phyloP scores from a whole-genome alignment of 768 basidiomycete species.

The Podaxis pistillaris region DNA sequence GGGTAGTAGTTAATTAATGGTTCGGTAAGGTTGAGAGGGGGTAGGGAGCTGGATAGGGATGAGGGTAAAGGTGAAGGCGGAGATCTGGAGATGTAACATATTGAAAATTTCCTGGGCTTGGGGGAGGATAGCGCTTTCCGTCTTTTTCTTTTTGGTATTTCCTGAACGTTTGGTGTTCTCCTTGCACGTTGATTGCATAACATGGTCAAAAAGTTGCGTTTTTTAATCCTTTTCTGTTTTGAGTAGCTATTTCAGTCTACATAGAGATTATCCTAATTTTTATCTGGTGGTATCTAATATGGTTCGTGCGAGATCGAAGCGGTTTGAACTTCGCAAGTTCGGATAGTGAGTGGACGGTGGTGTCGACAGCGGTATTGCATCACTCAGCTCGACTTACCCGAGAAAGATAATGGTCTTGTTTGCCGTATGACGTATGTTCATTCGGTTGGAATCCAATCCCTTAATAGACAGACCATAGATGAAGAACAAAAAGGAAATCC shows the following conservation, averaged over 20 bases:
- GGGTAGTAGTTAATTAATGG: conserved; percentile 19
- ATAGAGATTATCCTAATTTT: neutral
- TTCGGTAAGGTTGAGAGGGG: neutral
- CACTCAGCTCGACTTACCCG: too few species aligned
- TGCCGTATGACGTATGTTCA: too few species aligned
- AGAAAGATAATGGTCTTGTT: too few species aligned
- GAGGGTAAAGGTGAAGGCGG: neutral
- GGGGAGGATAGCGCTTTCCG: neutral
- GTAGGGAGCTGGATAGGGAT: neutral
- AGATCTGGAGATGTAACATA: neutral
- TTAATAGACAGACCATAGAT: neutral
- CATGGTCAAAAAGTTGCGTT: neutral
- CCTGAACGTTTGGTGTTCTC: neutral
- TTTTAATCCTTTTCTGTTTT: neutral
- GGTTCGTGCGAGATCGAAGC: neutral
- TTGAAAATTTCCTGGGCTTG: neutral
- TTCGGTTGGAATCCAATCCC: neutral
- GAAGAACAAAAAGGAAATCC: neutral
- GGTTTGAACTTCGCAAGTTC: too few species aligned
- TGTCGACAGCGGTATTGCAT: too few species aligned
- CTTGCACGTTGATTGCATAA: neutral
- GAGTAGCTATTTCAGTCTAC: neutral
- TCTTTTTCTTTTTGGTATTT: neutral
- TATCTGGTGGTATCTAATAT: neutral
- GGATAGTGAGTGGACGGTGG: too few species aligned